phyloP scores from a whole-genome alignment of 805 yeast species.

The Wickerhamomyces ciferrii region DNA sequence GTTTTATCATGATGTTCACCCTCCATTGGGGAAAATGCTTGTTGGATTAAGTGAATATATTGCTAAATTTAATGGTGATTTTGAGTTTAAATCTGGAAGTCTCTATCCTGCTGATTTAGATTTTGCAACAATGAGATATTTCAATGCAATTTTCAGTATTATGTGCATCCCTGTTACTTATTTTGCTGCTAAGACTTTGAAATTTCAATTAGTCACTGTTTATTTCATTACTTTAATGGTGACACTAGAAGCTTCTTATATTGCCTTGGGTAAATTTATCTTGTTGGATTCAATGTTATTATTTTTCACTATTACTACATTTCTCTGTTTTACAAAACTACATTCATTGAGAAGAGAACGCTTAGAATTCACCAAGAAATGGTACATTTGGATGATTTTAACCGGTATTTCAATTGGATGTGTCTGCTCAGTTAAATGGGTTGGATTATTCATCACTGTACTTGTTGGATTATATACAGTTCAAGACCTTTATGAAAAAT shows the following conservation, averaged over 20 bases:
- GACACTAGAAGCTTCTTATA: slow-evolving; percentile 60
- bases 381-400: slow-evolving; percentile 50
- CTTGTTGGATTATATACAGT: slow-evolving; percentile 56
- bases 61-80: slow-evolving; percentile 81
- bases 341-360: slow-evolving; percentile 38
- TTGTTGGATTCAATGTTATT: slow-evolving; percentile 71
- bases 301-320: slow-evolving; percentile 70
- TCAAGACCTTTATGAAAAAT: slow-evolving; percentile 44
- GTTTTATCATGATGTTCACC: slow-evolving; percentile 83
- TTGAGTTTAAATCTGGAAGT: slow-evolving; percentile 66
- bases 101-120: slow-evolving; percentile 57
- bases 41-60: slow-evolving; percentile 74
- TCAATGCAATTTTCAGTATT: slow-evolving; percentile 66
- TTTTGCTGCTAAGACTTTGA: slow-evolving; percentile 58
- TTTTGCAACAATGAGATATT: slow-evolving; percentile 61
- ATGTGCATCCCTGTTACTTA: slow-evolving; percentile 68
- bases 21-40: slow-evolving; percentile 80
- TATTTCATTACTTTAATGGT: slow-evolving; percentile 61
- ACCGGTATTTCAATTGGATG: slow-evolving; percentile 74
- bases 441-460: slow-evolving; percentile 64
- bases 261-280: slow-evolving; percentile 70
- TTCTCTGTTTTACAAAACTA: slow-evolving; percentile 51
- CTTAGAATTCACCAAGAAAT: slow-evolving; percentile 32
- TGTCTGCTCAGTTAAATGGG: slow-evolving; percentile 85
- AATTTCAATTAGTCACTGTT: slow-evolving; percentile 43